Conservation (phyloP, 1,284 basidiomycete genomes). For the Pseudozyma pruni region DNA sequence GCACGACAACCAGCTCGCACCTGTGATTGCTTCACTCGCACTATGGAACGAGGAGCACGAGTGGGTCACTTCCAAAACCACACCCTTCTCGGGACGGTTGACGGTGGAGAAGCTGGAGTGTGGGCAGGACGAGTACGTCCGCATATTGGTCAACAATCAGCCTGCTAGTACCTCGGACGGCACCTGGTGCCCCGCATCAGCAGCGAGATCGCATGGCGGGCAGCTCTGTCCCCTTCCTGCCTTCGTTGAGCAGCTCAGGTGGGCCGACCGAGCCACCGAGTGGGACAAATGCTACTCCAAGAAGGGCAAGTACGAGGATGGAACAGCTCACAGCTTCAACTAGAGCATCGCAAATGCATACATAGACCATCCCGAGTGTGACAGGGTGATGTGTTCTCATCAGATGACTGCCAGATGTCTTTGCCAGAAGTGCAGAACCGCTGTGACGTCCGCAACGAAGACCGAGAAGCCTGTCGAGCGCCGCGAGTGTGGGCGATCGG, state of each 20-base stretch:
- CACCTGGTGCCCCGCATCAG: slow-evolving; percentile 30
- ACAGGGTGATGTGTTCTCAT: no score
- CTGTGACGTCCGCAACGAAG: no score
- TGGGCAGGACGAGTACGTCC: slow-evolving; percentile 17
- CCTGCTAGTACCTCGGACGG: slow-evolving; percentile 10
- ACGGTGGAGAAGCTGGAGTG: slow-evolving; percentile 36
- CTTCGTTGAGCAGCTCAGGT: slow-evolving; percentile 20
- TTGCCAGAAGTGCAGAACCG: no score
- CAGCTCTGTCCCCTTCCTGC: slow-evolving; percentile 24
- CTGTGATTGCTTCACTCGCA: slow-evolving; percentile 32
- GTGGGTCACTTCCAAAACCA: slow-evolving; percentile 33
- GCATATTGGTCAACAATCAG: slow-evolving; percentile 33
- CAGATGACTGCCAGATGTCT: no score
- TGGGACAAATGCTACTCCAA: slow-evolving; percentile 43
- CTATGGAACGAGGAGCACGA: slow-evolving; percentile 16
- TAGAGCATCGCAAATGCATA: not conserved
- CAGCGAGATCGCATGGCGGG: not conserved
- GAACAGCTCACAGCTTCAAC: not conserved
- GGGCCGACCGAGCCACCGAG: slow-evolving; percentile 33
- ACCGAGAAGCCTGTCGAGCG: no score
- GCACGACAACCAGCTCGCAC: slow-evolving; percentile 50
- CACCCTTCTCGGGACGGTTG: slow-evolving; percentile 37
- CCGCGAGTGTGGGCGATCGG: no score
- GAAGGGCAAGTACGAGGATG: not conserved
- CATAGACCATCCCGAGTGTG: no score